These are phyloP conservation scores for Hypsizygus ulmarius DNA, from an alignment of 1,284 basidiomycete genomes.

Conservation along the genomic window DNA sequence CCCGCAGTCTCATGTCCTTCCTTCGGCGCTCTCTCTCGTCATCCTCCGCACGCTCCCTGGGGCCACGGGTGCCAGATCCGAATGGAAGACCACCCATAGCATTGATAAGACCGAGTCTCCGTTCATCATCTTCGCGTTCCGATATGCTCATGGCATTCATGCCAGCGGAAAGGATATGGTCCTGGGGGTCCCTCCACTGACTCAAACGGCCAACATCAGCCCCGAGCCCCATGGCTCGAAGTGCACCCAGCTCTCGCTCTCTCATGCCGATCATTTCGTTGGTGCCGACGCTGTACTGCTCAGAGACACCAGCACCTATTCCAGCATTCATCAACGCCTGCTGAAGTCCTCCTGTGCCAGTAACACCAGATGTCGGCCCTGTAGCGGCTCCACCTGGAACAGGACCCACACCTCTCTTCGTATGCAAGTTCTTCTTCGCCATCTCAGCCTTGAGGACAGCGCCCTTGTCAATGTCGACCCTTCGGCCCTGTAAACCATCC, in stretches of 20 bases:
- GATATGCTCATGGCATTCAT: conserved; percentile 9
- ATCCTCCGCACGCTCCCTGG: conserved; percentile 61
- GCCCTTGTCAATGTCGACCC: conserved; percentile 94
- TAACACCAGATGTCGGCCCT: conserved; percentile 17
- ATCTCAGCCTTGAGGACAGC: conserved; percentile 96
- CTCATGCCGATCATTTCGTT: conserved; percentile 29
- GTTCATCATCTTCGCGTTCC: conserved; percentile 43
- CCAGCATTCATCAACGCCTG: conserved; percentile 14
- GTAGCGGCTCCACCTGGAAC: conserved; percentile 29
- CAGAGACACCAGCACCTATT: conserved; percentile 13
- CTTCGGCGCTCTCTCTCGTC: conserved; percentile 58
- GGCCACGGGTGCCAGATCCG: conserved; percentile 42
- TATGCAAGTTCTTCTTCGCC: conserved; percentile 99
- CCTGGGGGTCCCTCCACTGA: conserved; percentile 27
- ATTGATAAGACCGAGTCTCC: conserved; percentile 31
- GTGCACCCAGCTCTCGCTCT: conserved; percentile 36
- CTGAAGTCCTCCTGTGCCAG: conserved; percentile 14
- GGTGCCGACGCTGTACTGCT: conserved; percentile 14
- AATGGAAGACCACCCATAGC: conserved; percentile 42
- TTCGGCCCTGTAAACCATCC: conserved; percentile 86
- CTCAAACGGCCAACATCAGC: conserved; percentile 12
- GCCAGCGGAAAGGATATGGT: conserved; percentile 11
- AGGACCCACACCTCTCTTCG: conserved; percentile 82
- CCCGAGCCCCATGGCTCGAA: conserved; percentile 25
- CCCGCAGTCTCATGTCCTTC: conserved; percentile 47